These are phyloP conservation scores for Alternaria longipes DNA, from an alignment of 2,329 filamentous ascomycete genomes.

Conservation along the genomic window DNA sequence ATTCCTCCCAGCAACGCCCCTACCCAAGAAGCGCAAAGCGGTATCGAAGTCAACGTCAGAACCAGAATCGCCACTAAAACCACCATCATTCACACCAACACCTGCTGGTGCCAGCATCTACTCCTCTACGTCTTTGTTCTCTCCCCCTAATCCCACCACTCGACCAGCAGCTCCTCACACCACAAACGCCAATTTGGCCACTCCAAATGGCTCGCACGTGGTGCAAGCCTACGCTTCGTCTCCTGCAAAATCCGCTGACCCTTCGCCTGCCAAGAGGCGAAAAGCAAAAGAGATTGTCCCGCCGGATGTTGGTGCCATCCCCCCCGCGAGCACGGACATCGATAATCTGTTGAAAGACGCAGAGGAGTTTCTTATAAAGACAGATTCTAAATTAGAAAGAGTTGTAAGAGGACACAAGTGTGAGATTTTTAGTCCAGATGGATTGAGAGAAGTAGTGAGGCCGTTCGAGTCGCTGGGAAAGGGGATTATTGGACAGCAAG, in stretches of 20 bases:
- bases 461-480: constrained; percentile 85
- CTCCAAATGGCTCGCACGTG: constrained; percentile 73
- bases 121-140: constrained; percentile 32
- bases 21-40: constrained; percentile 39
- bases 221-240: constrained; percentile 57
- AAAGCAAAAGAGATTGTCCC: constrained; percentile 49
- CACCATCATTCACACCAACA: constrained; percentile 54
- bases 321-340: constrained; percentile 65
- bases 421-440: constrained; percentile 79
- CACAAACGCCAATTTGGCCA: constrained; percentile 76
- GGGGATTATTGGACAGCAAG: constrained; percentile 93
- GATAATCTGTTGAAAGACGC: constrained; percentile 78
- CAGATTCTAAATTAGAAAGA: constrained; percentile 75
- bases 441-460: constrained; percentile 84
- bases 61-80: constrained; percentile 27
- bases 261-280: constrained; percentile 56
- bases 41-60: constrained; percentile 9
- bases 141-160: constrained; percentile 59
- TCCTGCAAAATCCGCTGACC: constrained; percentile 39
- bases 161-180: constrained; percentile 70
- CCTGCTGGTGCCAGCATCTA: constrained; percentile 60
- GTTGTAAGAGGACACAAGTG: constrained; percentile 81
- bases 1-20: constrained; percentile 41
- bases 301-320: constrained; percentile 39
- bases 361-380: constrained; percentile 74